Base-by-base conservation (phyloP, 768 basidiomycete species). In the Chiua virens region DNA sequence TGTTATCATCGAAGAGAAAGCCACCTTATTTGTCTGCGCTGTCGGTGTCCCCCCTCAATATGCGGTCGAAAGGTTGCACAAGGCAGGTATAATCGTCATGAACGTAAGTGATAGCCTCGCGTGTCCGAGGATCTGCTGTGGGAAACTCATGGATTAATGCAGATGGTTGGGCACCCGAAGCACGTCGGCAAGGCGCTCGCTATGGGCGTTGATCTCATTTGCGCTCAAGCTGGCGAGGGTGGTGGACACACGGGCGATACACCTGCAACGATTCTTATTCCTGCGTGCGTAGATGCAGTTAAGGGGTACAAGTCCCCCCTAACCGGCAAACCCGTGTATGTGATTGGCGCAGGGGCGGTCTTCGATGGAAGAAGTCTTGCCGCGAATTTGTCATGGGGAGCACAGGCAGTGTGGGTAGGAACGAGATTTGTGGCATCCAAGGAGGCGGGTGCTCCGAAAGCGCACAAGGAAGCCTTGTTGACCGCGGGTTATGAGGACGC, bases 121-220 rank as follows among this genome's bases (percentile, higher is more conserved):
- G 39, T 18, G 18, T 48, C 30, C n/a, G 18, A 25, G 15, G 36
- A 17, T 17, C 17, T 34, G 38, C 15, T 14, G 13, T 11, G 23
- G 18, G 28, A 34, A 43, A 30, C 25, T 41, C 40, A 40, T 27
- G 35, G 13, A 22, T 8, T 11, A 1, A 34, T 47, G 30, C 54
- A 81, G 78, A 93, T 92, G 90, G 87, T 96, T 52, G 94, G 94
- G n/a, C 90, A 93, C 64, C 92, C 93, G 13, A 96, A 93, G 65
- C 90, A 93, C 66, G 89, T 89, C 40, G 56, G 73, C 42, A 90
- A 89, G 67, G 90, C 90, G 8, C 79, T 96, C 28, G 89, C 79
- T 4, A 86, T 77, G 32, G 95, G 94, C 32, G 88, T 91, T 28
- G 94, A 98, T 63, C 75, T 98, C 53, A 95, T 98, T 65, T 97